Evolutionary conservation across 345 rosid genomes (phyloP).

Genomic region (Eutrema japonicum): DNA sequence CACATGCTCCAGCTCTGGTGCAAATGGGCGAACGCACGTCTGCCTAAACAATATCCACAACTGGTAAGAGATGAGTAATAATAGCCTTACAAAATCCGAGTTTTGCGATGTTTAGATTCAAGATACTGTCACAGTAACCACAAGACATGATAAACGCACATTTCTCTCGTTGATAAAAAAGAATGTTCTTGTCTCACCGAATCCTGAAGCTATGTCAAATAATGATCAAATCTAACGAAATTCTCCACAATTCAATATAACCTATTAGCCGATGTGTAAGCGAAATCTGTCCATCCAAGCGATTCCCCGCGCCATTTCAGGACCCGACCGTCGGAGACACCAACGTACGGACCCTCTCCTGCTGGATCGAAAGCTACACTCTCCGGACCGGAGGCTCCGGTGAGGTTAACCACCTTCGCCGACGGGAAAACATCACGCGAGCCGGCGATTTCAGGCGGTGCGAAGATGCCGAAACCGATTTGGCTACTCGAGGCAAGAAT

Average conservation of each 20-base stretch:
- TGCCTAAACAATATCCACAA: slow-evolving; percentile 48
- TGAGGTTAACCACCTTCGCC: slow-evolving; percentile 46
- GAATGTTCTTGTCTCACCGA: not conserved
- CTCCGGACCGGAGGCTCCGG: slow-evolving; percentile 72
- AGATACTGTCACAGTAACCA: not conserved
- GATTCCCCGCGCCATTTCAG: slow-evolving; percentile 60
- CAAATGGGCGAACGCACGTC: slow-evolving; percentile 64
- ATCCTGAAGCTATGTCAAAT: slow-evolving; percentile 7
- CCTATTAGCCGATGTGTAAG: slow-evolving; percentile 60
- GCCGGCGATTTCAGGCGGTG: slow-evolving; percentile 48
- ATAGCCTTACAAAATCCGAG: not conserved
- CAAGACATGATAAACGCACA: not conserved
- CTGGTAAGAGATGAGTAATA: not conserved
- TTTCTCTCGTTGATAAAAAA: not conserved
- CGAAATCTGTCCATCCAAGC: slow-evolving; percentile 65
- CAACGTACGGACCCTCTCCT: slow-evolving; percentile 68
- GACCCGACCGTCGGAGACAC: slow-evolving; percentile 70
- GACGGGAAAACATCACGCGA: slow-evolving; percentile 49
- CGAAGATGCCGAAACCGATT: slow-evolving; percentile 39
- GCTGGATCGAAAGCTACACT: slow-evolving; percentile 61
- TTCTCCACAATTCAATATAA: slow-evolving; percentile 23
- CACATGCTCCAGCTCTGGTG: slow-evolving; percentile 66
- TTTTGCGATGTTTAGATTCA: slow-evolving; percentile 7
- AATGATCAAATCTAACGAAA: slow-evolving; percentile 13
- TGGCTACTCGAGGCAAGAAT: slow-evolving; percentile 20